Evolutionary conservation across 257 asterid species (phyloP).

Genomic region (Coffea eugenioides): DNA sequence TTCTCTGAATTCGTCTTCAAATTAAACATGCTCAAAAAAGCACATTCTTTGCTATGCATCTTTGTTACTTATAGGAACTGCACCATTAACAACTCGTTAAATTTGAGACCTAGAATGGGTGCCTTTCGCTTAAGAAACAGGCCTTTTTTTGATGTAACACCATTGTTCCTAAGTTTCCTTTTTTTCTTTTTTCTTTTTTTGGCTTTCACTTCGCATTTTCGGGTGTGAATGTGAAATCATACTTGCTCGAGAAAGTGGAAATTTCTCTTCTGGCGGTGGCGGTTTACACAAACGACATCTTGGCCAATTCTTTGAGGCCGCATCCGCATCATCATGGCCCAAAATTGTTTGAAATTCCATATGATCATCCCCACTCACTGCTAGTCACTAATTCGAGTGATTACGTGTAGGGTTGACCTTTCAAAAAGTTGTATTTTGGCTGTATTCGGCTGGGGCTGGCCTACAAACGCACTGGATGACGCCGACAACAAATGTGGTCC

Average conservation of each 20-base stretch:
- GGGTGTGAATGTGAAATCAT: too few relatives aligned
- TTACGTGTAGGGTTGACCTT: conserved; percentile 14
- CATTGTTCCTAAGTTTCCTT: not conserved
- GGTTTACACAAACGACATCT: not conserved
- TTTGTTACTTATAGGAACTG: too few relatives aligned
- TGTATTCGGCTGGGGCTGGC: conserved; percentile 32
- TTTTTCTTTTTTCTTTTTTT: too few relatives aligned
- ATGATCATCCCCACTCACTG: not conserved
- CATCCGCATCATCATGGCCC: not conserved
- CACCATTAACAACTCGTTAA: too few relatives aligned
- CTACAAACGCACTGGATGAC: not conserved
- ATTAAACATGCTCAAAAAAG: not conserved
- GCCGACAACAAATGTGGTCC: conserved; percentile 22
- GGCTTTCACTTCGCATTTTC: too few relatives aligned
- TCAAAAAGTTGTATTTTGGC: conserved; percentile 54
- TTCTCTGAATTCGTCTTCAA: not conserved
- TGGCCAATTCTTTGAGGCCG: not conserved
- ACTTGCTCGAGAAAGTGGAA: too few relatives aligned
- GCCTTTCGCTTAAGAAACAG: not conserved
- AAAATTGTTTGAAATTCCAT: not conserved
- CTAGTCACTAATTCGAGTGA: not conserved
- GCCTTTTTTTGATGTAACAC: not conserved
- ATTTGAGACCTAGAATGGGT: not conserved
- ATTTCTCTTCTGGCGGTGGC: too few relatives aligned
- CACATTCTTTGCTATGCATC: not conserved